A percentile compares a stretch with the other conserved stretches of the same genome.
Conservation (phyloP, 176 grass and related monocot genomes). For the Avena eriantha region DNA sequence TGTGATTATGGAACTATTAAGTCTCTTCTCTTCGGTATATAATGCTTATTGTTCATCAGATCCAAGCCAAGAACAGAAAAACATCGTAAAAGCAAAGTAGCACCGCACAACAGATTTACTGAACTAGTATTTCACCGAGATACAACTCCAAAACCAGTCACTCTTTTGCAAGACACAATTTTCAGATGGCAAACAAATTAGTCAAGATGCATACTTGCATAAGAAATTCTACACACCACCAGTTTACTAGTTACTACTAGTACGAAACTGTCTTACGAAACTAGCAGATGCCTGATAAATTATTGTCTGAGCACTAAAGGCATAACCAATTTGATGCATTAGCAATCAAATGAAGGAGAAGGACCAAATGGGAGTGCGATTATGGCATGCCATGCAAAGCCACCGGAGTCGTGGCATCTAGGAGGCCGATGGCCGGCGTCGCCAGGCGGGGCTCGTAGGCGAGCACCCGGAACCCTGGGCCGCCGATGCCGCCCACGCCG, state of each 20-base stretch:
- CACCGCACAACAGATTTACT: background rate
- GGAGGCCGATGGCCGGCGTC: conserved; percentile 88
- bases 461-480: conserved; percentile 63
- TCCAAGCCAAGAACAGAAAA: conserved; percentile 12
- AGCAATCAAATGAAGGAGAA: background rate
- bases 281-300: too few relatives aligned
- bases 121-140: conserved; percentile 2
- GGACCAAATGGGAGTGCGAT: background rate
- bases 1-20: too few relatives aligned
- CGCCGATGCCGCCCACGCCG: background rate
- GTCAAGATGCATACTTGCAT: background rate
- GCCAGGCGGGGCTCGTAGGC: conserved; percentile 82
- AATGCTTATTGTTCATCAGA: background rate
- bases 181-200: background rate
- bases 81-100: too few relatives aligned
- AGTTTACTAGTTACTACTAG: background rate
- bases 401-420: conserved; percentile 60
- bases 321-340: background rate
- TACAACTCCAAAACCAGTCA: background rate
- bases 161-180: background rate
- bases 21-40: too few relatives aligned
- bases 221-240: background rate
- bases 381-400: conserved; percentile 52
- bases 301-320: too few relatives aligned
- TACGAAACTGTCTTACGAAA: background rate